These are phyloP conservation scores for Cordia subcordata DNA, from an alignment of 257 asterid species.

Conservation along the genomic window DNA sequence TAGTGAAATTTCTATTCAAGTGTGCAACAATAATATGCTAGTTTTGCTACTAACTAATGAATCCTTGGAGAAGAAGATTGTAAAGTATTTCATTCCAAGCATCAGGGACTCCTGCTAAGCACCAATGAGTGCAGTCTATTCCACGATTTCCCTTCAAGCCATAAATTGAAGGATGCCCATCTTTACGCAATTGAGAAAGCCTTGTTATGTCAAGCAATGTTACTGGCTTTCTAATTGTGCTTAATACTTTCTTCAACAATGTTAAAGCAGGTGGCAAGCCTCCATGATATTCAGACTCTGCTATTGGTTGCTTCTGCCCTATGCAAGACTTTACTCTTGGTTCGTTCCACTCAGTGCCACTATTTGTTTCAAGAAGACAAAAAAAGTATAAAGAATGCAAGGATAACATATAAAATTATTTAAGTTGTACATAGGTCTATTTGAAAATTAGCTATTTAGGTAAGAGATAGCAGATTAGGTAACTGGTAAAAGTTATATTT, in stretches of 20 bases:
- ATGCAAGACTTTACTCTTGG: slow-evolving; percentile 41
- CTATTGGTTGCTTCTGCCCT: slow-evolving; percentile 41
- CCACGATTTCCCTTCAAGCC: slow-evolving; percentile 37
- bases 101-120: slow-evolving; percentile 78
- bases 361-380: slow-evolving; percentile 1
- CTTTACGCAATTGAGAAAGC: slow-evolving; percentile 64
- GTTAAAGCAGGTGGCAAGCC: slow-evolving; percentile 46
- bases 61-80: slow-evolving; percentile 34
- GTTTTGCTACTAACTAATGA: no score
- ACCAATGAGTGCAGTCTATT: slow-evolving; percentile 83
- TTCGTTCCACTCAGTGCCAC: slow-evolving; percentile 64
- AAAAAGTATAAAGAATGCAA: no score
- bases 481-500: no score
- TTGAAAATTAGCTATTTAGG: no score
- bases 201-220: slow-evolving; percentile 50
- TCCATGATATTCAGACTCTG: slow-evolving; percentile 51
- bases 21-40: no score
- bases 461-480: no score
- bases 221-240: slow-evolving; percentile 28
- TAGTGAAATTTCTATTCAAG: no score
- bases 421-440: no score
- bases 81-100: slow-evolving; percentile 69
- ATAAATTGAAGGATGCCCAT: slow-evolving; percentile 68
- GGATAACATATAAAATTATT: no score
- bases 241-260: slow-evolving; percentile 44